Evolutionary conservation across 2,329 filamentous ascomycete genomes (phyloP).

Genomic region (Paecilomyces dactylethromorphus): DNA sequence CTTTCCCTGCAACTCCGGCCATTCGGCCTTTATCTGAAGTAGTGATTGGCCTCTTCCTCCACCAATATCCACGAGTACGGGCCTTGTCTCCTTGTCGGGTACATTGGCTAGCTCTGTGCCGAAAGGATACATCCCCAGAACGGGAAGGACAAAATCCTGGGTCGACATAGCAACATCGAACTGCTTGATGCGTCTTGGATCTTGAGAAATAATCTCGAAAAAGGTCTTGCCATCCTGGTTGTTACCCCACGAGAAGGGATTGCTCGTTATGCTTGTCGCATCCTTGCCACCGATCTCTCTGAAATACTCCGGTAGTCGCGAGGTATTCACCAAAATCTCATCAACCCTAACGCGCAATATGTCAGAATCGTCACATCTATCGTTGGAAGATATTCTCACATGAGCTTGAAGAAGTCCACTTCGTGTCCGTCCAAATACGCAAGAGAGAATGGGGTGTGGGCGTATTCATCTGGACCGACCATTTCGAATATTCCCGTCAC

Average conservation of each 20-base stretch:
- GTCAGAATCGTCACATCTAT: background rate
- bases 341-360: constrained; percentile 8
- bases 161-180: constrained; percentile 15
- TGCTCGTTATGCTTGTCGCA: constrained; percentile 9
- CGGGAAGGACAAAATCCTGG: constrained; percentile 11
- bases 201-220: constrained; percentile 16
- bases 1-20: constrained; percentile 10
- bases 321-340: constrained; percentile 14
- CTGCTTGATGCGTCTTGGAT: constrained; percentile 13
- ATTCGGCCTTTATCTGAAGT: constrained; percentile 11
- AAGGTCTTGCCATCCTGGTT: constrained; percentile 14
- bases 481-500: constrained; percentile 20
- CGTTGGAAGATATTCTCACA: constrained; percentile 6
- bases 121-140: constrained; percentile 16
- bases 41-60: constrained; percentile 14
- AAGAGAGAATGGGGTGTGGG: constrained; percentile 20
- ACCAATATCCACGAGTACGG: constrained; percentile 8
- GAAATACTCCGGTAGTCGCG: constrained; percentile 15
- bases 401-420: constrained; percentile 20
- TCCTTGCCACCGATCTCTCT: constrained; percentile 6
- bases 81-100: constrained; percentile 1
- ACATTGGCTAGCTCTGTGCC: constrained; percentile 1
- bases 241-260: constrained; percentile 15
- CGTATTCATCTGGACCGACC: constrained; percentile 17
- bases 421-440: constrained; percentile 18